Base-by-base conservation (phyloP, 1,284 basidiomycete species). In the Hypsizygus ulmarius region DNA sequence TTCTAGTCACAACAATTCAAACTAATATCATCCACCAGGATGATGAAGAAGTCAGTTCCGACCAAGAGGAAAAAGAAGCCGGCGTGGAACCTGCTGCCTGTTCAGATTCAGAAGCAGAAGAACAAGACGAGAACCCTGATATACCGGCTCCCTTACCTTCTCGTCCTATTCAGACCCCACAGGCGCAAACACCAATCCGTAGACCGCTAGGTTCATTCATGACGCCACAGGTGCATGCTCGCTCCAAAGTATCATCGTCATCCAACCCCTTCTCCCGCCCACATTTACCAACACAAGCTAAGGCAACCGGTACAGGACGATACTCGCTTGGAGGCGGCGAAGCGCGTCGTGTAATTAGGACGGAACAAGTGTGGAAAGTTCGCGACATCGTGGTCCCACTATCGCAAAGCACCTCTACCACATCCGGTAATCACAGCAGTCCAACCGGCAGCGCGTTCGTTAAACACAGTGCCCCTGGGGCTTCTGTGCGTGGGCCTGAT, bases 311-410 rank as follows among this genome's bases (percentile, higher is more conserved):
- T 15, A 5, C 37, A n/a, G 49, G 49, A 15, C 55, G 73, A 40
- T 64, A 64, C 43, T 73, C 72, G 1, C 54, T 73, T 15, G 71
- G 67, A 3, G 64, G 65, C 5, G 68, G 65, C 1, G 76, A 74
- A 30, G 67, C 77, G 2, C 66, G 72, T 30, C 67, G 79, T 5
- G 69, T 81, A 3, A 63, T 73, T 6, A 42, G 33, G 3, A 56
- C 77, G 1, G 71, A 79, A 27, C 68, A 73, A 32, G 69, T 75
- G 12, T 82, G 79, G 81, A 73, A 68, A 49, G 72, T 82, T 7
- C 66, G 63, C 41, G 81, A 82, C 48, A 72, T 82, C 25, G 68
- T 77, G 9, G 66, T 81, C 2, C 75, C 76, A 9, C 43, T 39
- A 29, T 2, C 42, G 16, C 41, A 39, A 45, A 16, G 33, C 38